phyloP scores from a whole-genome alignment of 2,329 filamentous ascomycete species.

The Fusarium musae region DNA sequence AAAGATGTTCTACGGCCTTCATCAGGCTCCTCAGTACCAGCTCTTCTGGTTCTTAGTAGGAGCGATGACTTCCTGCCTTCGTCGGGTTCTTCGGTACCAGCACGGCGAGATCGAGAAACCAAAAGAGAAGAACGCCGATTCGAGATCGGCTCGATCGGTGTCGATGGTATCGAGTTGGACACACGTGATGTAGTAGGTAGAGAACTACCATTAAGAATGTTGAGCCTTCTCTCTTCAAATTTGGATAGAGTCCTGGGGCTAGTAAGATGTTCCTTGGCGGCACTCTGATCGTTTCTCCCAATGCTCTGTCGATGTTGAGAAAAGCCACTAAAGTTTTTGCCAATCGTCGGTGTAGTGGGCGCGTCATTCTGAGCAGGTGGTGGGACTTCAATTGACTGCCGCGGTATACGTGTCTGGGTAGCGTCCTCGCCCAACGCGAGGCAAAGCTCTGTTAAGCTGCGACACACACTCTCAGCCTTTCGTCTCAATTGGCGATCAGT shows the following conservation, averaged over 20 bases:
- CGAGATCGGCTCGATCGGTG: constrained; percentile 52
- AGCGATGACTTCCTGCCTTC: constrained; percentile 57
- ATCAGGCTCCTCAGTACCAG: constrained; percentile 60
- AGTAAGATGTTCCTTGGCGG: constrained; percentile 50
- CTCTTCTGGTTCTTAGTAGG: constrained; percentile 58
- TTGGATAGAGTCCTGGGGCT: constrained; percentile 62
- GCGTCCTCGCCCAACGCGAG: constrained; percentile 79
- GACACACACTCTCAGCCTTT: constrained; percentile 92
- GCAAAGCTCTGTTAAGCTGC: constrained; percentile 91
- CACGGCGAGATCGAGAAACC: constrained; percentile 55
- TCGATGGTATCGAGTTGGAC: constrained; percentile 52
- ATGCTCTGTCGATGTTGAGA: constrained; percentile 56
- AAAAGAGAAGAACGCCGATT: constrained; percentile 64
- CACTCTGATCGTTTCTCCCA: constrained; percentile 51
- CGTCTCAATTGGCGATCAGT: constrained; percentile 88
- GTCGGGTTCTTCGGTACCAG: constrained; percentile 60
- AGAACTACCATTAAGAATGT: constrained; percentile 57
- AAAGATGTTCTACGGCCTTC: constrained; percentile 58
- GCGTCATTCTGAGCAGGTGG: constrained; percentile 32
- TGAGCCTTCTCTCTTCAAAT: constrained; percentile 64
- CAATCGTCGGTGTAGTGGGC: constrained; percentile 58
- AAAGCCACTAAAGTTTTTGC: constrained; percentile 53
- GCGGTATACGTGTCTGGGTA: constrained; percentile 49
- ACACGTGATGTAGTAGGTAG: constrained; percentile 60
- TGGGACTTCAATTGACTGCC: constrained; percentile 28